Evolutionary conservation across 1,284 basidiomycete species (phyloP).

Genomic region (Cutaneotrichosporon sp.): DNA sequence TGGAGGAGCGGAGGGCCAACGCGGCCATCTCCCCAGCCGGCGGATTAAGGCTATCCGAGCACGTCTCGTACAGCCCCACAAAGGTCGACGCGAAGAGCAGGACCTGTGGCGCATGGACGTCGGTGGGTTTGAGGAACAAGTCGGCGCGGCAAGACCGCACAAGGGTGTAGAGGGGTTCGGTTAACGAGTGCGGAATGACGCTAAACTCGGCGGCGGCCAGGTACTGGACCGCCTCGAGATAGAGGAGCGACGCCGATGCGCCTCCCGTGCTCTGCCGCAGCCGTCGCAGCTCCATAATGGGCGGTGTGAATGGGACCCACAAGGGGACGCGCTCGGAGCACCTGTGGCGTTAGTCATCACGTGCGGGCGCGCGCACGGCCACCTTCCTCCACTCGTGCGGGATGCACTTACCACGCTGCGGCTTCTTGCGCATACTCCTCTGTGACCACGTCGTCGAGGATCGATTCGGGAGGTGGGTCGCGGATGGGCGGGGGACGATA

Average conservation of each 20-base stretch:
- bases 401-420: neutral
- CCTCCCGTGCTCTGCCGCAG: neutral
- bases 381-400: too few species aligned
- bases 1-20: neutral
- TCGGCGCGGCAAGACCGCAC: neutral
- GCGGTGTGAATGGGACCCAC: slow-evolving; percentile 11
- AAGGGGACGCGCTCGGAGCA: slow-evolving; percentile 4
- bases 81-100: neutral
- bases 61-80: neutral
- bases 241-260: slow-evolving; percentile 1
- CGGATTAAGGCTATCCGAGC: neutral
- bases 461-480: neutral
- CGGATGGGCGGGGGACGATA: neutral
- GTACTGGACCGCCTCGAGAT: slow-evolving; percentile 7
- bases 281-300: neutral
- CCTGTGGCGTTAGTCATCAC: slow-evolving; percentile 3
- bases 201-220: neutral
- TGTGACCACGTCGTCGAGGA: slow-evolving; percentile 5
- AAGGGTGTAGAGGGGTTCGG: neutral
- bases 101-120: neutral
- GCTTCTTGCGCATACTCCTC: neutral
- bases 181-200: neutral
- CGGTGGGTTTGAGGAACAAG: neutral
- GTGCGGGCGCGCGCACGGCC: too few species aligned
- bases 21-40: neutral